Evolutionary conservation across 2,329 filamentous ascomycete species (phyloP).

Genomic region (Fusarium gaditjirri): DNA sequence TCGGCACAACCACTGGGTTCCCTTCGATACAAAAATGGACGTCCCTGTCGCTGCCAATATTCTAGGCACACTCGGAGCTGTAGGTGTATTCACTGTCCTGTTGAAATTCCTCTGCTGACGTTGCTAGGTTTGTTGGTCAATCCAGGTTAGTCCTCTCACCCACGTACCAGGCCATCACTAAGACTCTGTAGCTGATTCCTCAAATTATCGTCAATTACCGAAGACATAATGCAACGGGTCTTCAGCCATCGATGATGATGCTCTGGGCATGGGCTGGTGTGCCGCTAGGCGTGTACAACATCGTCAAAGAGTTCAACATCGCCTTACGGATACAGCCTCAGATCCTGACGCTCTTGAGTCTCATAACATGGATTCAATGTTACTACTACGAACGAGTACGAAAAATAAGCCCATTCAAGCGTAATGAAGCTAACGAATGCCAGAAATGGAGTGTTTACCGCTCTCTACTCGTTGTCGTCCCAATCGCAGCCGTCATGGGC

Average conservation of each 20-base stretch:
- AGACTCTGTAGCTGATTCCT: conserved; percentile 65
- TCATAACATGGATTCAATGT: conserved; percentile 57
- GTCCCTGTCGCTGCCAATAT: conserved; percentile 65
- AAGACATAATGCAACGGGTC: conserved; percentile 71
- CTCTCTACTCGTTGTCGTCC: conserved; percentile 59
- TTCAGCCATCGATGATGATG: conserved; percentile 78
- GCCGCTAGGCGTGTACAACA: conserved; percentile 67
- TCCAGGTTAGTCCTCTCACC: conserved; percentile 59
- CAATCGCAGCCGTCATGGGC: conserved; percentile 66
- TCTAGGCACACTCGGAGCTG: conserved; percentile 68
- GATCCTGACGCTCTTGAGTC: conserved; percentile 55
- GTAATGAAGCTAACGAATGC: neutral
- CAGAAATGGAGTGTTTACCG: conserved; percentile 64
- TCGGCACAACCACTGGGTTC: fast-evolving
- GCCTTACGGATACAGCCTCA: conserved; percentile 57
- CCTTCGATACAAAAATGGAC: conserved; percentile 55
- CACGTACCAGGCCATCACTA: neutral
- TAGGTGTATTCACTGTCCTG: conserved; percentile 44
- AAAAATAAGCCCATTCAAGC: fast-evolving
- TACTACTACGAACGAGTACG: conserved; percentile 54
- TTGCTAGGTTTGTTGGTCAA: conserved; percentile 68
- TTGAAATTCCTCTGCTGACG: neutral
- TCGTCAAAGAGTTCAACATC: conserved; percentile 55
- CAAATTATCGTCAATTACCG: conserved; percentile 76
- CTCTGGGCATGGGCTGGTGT: conserved; percentile 76